Evolutionary conservation across 2,329 filamentous ascomycete genomes (phyloP).

Genomic region (Amauroascus verrucosus): DNA sequence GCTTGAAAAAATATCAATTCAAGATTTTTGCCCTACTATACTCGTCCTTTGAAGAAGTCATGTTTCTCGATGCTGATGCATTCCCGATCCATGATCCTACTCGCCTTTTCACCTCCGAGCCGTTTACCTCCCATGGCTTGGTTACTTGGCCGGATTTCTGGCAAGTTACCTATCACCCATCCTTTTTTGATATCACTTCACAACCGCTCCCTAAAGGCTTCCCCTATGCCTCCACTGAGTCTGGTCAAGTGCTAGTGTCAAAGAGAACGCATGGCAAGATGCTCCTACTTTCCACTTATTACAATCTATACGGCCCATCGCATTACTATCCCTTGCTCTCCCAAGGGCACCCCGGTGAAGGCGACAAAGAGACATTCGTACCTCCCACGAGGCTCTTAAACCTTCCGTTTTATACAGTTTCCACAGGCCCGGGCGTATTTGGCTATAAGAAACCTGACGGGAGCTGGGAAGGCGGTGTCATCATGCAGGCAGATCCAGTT

Average conservation of each 20-base stretch:
- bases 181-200: constrained; percentile 39
- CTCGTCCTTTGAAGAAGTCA: constrained; percentile 48
- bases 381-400: constrained; percentile 13
- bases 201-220: constrained; percentile 27
- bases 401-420: constrained; percentile 17
- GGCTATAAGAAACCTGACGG: constrained; percentile 14
- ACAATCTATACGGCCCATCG: constrained; percentile 46
- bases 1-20: constrained; percentile 50
- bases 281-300: constrained; percentile 44
- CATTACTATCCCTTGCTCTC: constrained; percentile 41
- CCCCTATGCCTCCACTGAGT: constrained; percentile 39
- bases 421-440: constrained; percentile 16
- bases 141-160: constrained; percentile 50
- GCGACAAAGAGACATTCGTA: constrained; percentile 18
- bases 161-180: constrained; percentile 35
- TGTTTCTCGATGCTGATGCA: constrained; percentile 50
- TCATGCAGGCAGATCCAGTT: constrained; percentile 25
- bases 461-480: constrained; percentile 16
- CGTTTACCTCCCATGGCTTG: constrained; percentile 44
- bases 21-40: constrained; percentile 50
- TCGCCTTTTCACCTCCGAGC: constrained; percentile 42
- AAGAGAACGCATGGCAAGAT: constrained; percentile 40
- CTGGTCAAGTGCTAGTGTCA: constrained; percentile 41
- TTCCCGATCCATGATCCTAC: constrained; percentile 42
- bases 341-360: constrained; percentile 23